Percentiles rank a stretch among this genome's conserved stretches.
Evolutionary conservation across 1,139 yeast species (phyloP).

Genomic region (Hansenula lynferdii): DNA sequence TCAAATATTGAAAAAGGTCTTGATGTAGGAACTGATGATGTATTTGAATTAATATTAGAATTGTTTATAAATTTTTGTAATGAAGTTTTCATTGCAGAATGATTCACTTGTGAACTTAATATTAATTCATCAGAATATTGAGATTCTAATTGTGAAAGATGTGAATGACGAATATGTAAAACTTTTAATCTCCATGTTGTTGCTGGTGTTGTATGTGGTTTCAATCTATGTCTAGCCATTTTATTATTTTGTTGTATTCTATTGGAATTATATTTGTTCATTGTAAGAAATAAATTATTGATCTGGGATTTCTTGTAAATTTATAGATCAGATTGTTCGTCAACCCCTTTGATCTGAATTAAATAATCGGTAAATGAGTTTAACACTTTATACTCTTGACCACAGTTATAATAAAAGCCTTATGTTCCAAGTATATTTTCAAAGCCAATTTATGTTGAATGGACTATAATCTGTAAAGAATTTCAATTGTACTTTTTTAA

Average conservation of each 20-base stretch:
- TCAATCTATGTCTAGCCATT: background rate
- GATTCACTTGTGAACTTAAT: background rate
- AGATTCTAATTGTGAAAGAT: conserved; percentile 1
- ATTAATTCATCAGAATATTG: background rate
- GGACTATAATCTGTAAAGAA: no score
- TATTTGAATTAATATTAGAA: background rate
- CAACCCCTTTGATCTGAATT: no score
- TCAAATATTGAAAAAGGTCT: background rate
- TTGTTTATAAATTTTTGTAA: background rate
- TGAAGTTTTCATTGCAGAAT: background rate
- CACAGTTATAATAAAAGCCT: no score
- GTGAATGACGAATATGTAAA: conserved; percentile 13
- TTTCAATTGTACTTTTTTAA: no score
- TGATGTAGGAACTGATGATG: background rate
- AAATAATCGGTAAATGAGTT: no score
- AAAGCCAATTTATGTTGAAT: no score
- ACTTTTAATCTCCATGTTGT: conserved; percentile 19
- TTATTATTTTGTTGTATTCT: no score
- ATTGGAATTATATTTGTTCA: background rate
- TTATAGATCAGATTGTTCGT: no score
- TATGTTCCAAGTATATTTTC: no score
- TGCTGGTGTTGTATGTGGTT: background rate
- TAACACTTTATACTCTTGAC: no score
- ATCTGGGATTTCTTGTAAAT: no score
- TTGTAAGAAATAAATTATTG: background rate